Conservation (phyloP, 345 rosid species). For the Brassica nigra region DNA sequence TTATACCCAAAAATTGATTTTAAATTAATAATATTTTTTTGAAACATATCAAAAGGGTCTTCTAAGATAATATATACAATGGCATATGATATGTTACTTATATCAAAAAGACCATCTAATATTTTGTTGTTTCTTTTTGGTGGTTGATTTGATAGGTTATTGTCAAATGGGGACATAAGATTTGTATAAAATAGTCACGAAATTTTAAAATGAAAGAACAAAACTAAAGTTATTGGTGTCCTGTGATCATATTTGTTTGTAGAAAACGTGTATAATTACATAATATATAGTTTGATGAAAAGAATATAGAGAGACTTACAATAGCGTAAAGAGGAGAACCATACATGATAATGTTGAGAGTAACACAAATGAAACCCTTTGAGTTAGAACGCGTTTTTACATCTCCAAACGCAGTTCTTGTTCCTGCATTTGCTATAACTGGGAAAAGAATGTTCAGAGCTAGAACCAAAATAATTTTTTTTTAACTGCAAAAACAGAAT, state of each 20-base stretch:
- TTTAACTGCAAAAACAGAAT: constrained; percentile 39
- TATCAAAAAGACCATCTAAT: background rate
- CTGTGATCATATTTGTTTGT: background rate
- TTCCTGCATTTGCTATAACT: constrained; percentile 49
- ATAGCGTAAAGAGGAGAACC: constrained; percentile 81
- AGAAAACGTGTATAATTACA: background rate
- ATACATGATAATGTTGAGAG: constrained; percentile 72
- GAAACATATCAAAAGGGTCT: constrained; percentile 28
- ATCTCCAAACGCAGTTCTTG: constrained; percentile 46
- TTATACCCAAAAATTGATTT: too few relatives aligned
- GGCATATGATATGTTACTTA: background rate
- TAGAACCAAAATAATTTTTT: constrained; percentile 48
- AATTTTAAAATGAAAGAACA: too few relatives aligned
- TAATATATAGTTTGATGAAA: background rate
- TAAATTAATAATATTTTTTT: too few relatives aligned
- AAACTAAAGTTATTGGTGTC: too few relatives aligned
- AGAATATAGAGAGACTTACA: constrained; percentile 44
- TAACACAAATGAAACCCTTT: constrained; percentile 60
- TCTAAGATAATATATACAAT: background rate
- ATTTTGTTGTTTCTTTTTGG: background rate
- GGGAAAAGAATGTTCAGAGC: constrained; percentile 54
- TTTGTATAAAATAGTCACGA: background rate
- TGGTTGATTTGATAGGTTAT: constrained; percentile 14
- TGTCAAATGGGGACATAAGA: background rate
- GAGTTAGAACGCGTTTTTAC: constrained; percentile 56